Conservation (phyloP, 805 yeast species). For the Wickerhamiella kurtzmanii region DNA sequence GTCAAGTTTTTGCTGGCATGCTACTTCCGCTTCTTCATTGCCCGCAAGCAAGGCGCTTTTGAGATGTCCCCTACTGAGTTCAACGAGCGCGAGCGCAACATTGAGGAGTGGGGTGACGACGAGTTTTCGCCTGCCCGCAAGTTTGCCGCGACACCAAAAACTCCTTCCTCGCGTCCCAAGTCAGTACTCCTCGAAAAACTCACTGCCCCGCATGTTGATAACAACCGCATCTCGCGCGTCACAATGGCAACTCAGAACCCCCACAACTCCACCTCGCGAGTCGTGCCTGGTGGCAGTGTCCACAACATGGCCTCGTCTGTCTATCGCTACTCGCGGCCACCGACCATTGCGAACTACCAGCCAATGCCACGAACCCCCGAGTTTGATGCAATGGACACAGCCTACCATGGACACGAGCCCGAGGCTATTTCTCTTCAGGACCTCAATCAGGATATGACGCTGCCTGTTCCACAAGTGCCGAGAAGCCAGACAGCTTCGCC, state of each 20-base stretch:
- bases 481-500: background rate
- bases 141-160: conserved; percentile 3
- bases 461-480: background rate
- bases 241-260: conserved; percentile 26
- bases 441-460: conserved; percentile 1
- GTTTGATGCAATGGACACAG: conserved; percentile 14
- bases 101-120: conserved; percentile 80
- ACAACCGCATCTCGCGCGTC: conserved; percentile 12
- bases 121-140: conserved; percentile 27
- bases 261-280: conserved; percentile 20
- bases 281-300: conserved; percentile 24
- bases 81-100: conserved; percentile 48
- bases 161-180: conserved; percentile 9
- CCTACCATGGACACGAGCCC: conserved; percentile 20
- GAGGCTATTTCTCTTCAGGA: conserved; percentile 11
- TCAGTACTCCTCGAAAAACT: conserved; percentile 15
- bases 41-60: conserved; percentile 71
- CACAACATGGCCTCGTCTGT: conserved; percentile 17
- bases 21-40: conserved; percentile 73
- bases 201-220: conserved; percentile 8
- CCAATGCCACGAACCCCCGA: background rate
- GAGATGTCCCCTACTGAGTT: conserved; percentile 41
- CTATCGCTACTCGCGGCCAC: conserved; percentile 19
- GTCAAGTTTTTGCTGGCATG: conserved; percentile 74
- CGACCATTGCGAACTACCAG: conserved; percentile 6